phyloP scores from a whole-genome alignment of 1,139 yeast genomes.

The Yamadazyma diddensiae region DNA sequence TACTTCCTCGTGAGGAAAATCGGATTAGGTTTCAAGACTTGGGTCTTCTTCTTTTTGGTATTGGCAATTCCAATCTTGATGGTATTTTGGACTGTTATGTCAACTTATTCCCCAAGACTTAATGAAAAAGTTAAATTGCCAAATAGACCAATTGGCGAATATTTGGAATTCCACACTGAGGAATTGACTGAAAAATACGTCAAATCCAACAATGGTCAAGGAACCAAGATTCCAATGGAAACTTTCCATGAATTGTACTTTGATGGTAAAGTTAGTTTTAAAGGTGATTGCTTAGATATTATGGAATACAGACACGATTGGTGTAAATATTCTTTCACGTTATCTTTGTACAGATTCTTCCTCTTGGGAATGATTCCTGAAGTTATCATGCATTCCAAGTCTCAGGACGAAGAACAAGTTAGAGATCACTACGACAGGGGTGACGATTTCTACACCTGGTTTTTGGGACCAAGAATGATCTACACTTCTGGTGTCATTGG shows the following conservation, averaged over 20 bases:
- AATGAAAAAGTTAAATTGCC: constrained; percentile 79
- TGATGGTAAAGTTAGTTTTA: constrained; percentile 79
- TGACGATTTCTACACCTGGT: constrained; percentile 93
- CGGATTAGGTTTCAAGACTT: constrained; percentile 74
- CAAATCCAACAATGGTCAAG: constrained; percentile 51
- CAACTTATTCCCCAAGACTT: constrained; percentile 77
- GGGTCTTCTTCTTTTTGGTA: constrained; percentile 52
- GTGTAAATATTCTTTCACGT: constrained; percentile 79
- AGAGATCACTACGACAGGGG: constrained; percentile 96
- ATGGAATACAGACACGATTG: constrained; percentile 90
- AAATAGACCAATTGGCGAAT: constrained; percentile 72
- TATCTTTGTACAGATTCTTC: constrained; percentile 75
- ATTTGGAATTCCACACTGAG: constrained; percentile 78
- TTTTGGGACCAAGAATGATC: constrained; percentile 92
- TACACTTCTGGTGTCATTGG: constrained; percentile 85
- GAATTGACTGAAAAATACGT: constrained; percentile 69
- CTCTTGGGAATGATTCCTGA: constrained; percentile 90
- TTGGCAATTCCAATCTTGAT: constrained; percentile 67
- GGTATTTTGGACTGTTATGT: constrained; percentile 78
- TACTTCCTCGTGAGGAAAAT: constrained; percentile 59
- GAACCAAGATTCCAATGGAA: constrained; percentile 84
- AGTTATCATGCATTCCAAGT: constrained; percentile 85
- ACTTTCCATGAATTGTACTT: constrained; percentile 88
- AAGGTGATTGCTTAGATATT: constrained; percentile 82
- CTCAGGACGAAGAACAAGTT: constrained; percentile 95